Evolutionary conservation across 2,329 filamentous ascomycete genomes (phyloP).

Genomic region (Penicillium sp.): DNA sequence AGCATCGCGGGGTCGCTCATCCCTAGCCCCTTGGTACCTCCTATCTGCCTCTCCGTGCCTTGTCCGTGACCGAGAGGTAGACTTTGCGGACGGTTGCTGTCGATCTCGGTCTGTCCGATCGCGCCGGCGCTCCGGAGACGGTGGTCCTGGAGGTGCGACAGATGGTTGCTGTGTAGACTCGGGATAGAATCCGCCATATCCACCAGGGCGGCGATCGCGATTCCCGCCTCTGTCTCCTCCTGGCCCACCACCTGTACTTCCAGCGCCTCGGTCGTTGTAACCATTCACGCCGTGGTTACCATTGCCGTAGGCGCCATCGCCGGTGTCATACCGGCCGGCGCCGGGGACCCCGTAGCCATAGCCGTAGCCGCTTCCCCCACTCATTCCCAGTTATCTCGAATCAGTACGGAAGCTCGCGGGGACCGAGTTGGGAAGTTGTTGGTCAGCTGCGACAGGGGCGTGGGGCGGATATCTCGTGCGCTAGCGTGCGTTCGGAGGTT

Average conservation of each 20-base stretch:
- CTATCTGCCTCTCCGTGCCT: constrained; percentile 33
- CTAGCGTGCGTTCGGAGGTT: constrained; percentile 3
- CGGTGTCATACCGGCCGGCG: constrained; percentile 36
- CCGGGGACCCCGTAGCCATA: constrained; percentile 44
- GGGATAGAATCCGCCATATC: constrained; percentile 48
- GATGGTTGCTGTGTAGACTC: constrained; percentile 34
- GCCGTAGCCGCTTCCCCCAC: constrained; percentile 37
- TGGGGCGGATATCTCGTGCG: constrained; percentile 9
- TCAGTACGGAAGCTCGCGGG: constrained; percentile 9
- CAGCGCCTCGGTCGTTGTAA: constrained; percentile 29
- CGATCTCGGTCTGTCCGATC: constrained; percentile 36
- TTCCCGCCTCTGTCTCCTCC: constrained; percentile 10
- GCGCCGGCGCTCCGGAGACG: constrained; percentile 37
- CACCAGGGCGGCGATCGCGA: constrained; percentile 44
- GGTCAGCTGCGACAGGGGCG: constrained; percentile 20
- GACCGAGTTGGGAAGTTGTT: constrained; percentile 8
- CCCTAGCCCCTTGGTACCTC: constrained; percentile 29
- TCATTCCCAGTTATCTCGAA: constrained; percentile 33
- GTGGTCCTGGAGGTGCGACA: constrained; percentile 22
- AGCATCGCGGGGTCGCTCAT: constrained; percentile 30
- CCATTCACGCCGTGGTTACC: constrained; percentile 37
- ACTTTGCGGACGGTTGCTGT: constrained; percentile 26
- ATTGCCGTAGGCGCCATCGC: constrained; percentile 36
- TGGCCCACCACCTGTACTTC: constrained; percentile 16
- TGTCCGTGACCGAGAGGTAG: constrained; percentile 39